Evolutionary conservation across 306 rosid genomes (phyloP), one percentile per base, ranked within the genome.

Genomic region (Trifolium fragiferum): DNA sequence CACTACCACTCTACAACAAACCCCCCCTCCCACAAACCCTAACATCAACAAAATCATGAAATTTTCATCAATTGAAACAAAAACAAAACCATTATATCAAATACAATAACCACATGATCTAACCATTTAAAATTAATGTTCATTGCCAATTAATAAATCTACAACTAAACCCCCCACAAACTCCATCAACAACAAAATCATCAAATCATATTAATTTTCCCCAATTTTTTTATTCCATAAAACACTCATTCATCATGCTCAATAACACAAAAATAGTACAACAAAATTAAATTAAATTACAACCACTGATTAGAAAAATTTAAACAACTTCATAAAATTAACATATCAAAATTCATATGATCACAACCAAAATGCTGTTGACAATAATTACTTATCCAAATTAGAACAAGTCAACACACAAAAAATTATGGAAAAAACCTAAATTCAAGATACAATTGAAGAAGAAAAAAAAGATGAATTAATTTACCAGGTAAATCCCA

Each of bases 401-500:
- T 25, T 0, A 14, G 0, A 72, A 72, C 77, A 70, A 74, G 11
- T 16, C 81, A 58, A 66, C 53, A 55, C 37, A 32, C 37, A 32
- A 32, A 32, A 32, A 32, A 32, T 70, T 1, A 18, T 0, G 2
- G 2, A 12, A 8, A 51, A 70, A 73, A 44, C 37, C 47, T 55
- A 68, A 61, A 38, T 74, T 10, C 14, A 61, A 12, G 25, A 67
- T 13, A 66, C 15, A 12, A 43, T 2, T n/a, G 15, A 14, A 16
- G 25, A 46, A 1, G 4, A 10, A 13, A 19, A 47, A 30, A 30
- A 30, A 30, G 0, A 30, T 2, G 5, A 30, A 30, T 6, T 15
- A 30, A 15, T 14, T 19, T 85, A 95, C 99, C 93, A 66, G 99
- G 99, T 38, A 95, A 83, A 64, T 95, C 99, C 99, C 99, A 95